Conservation (phyloP, 805 yeast genomes). For the Pichia sporocuriosa region DNA sequence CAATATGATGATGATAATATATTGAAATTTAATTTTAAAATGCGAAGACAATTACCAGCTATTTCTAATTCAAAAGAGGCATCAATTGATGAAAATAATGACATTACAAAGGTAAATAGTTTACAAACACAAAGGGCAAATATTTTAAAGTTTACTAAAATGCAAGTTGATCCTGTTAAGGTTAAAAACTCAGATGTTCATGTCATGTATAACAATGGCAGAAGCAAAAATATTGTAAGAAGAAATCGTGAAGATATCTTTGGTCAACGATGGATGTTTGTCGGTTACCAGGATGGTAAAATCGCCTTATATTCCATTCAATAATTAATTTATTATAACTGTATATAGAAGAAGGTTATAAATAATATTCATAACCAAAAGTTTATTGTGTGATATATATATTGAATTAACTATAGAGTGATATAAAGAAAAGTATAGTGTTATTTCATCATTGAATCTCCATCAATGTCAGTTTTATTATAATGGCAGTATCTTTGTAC, state of each 20-base stretch:
- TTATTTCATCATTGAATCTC: conserved; percentile 6
- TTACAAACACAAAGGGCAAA: conserved; percentile 19
- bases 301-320: conserved; percentile 20
- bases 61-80: conserved; percentile 12
- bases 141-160: conserved; percentile 16
- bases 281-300: conserved; percentile 31
- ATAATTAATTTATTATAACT: not conserved
- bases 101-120: conserved; percentile 6
- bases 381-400: no score
- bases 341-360: no score
- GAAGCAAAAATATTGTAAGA: conserved; percentile 27
- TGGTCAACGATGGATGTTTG: conserved; percentile 24
- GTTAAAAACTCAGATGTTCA: not conserved
- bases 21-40: conserved; percentile 22
- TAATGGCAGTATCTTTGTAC: conserved; percentile 11
- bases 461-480: conserved; percentile 3
- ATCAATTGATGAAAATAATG: conserved; percentile 9
- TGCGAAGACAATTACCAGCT: conserved; percentile 23
- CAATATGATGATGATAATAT: conserved; percentile 13
- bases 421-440: no score
- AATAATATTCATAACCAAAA: no score
- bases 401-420: no score
- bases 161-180: conserved; percentile 16
- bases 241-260: conserved; percentile 23
- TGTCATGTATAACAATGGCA: conserved; percentile 25